Conservation (phyloP, 139 green algal species). For the Mychonastes homosphaera region DNA sequence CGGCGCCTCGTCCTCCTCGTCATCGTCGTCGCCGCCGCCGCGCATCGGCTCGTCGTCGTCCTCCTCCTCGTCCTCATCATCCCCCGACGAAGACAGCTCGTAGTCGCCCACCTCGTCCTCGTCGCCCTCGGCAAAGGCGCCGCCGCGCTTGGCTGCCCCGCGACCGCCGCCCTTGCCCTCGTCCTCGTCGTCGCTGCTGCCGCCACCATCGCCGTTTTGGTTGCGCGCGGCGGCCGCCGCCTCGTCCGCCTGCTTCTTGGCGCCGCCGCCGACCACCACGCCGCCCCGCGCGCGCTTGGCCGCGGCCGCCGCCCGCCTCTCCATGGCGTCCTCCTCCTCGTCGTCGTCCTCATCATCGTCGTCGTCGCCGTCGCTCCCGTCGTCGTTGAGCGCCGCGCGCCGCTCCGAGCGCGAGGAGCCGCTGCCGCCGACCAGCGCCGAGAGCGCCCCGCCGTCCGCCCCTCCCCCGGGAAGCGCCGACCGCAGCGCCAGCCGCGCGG, state of each 20-base stretch:
- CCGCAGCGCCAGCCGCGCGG: slow-evolving; percentile 32
- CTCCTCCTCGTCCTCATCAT: too few species aligned
- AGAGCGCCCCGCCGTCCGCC: neutral
- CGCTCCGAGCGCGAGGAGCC: neutral
- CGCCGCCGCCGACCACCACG: neutral
- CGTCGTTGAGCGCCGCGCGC: slow-evolving; percentile 3
- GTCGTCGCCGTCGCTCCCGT: slow-evolving; percentile 10
- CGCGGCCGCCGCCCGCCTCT: slow-evolving; percentile 2
- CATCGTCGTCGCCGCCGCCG: too few species aligned
- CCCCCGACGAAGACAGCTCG: too few species aligned
- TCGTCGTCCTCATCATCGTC: slow-evolving; percentile 18
- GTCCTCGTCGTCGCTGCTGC: neutral
- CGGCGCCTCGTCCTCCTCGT: too few species aligned
- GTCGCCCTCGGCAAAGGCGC: neutral
- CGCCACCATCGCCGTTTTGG: neutral
- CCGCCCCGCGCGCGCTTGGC: neutral
- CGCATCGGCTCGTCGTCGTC: too few species aligned
- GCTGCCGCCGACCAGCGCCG: neutral
- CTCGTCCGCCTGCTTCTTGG: too few species aligned
- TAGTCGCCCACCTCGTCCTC: neutral
- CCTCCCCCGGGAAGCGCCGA: slow-evolving; percentile 19
- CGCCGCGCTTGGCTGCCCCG: neutral
- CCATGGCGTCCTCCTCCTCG: slow-evolving; percentile 9
- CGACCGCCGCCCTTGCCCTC: too few species aligned
- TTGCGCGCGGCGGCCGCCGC: neutral